Percentiles rank a stretch among this genome's conserved stretches.
Evolutionary conservation across 2,329 filamentous ascomycete species (phyloP).

Genomic region (Colletotrichum tropicale): DNA sequence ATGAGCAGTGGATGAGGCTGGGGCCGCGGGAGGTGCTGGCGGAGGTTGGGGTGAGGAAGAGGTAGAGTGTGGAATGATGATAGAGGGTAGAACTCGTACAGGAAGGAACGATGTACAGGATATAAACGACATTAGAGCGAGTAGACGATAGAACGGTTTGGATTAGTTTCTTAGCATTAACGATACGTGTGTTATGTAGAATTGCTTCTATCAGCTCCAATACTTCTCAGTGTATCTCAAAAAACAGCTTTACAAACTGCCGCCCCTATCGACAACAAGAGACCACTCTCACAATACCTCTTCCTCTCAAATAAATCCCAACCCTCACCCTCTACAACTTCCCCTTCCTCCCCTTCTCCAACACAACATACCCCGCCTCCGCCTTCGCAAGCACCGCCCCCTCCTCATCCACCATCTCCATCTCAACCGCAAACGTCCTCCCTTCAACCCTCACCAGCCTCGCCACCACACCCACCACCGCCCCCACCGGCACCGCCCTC

Average conservation of each 20-base stretch:
- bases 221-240: not conserved
- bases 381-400: not conserved
- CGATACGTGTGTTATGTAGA: not conserved
- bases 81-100: not conserved
- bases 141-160: not conserved
- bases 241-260: not conserved
- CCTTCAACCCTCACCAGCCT: not conserved
- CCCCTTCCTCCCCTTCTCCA: not conserved
- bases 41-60: slow-evolving; percentile 36
- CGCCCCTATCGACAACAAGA: too few species aligned
- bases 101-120: not conserved
- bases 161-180: not conserved
- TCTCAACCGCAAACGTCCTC: not conserved
- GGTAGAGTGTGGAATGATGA: not conserved
- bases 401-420: not conserved
- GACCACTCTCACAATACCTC: too few species aligned
- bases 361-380: not conserved
- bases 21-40: slow-evolving; percentile 39
- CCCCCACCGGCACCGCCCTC: not conserved
- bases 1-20: slow-evolving; percentile 37
- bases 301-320: too few species aligned
- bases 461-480: not conserved
- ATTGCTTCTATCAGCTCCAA: fast-evolving
- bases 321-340: not conserved
- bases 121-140: not conserved